Evolutionary conservation across 495 filamentous ascomycete species (phyloP).

Genomic region (Pyrenopolyporus hunteri): DNA sequence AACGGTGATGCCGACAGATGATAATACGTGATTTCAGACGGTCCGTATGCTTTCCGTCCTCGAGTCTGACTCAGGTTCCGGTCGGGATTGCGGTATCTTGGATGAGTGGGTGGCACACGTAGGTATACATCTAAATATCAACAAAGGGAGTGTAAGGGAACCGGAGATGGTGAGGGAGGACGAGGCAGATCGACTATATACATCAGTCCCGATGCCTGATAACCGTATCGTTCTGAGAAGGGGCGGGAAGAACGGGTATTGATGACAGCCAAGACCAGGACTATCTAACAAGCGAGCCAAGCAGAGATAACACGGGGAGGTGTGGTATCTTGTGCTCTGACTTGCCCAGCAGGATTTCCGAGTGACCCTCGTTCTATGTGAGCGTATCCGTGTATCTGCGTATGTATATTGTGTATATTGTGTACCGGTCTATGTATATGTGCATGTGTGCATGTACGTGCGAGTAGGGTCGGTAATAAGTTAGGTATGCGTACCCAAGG

Average conservation of each 20-base stretch:
- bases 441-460: too few relatives aligned
- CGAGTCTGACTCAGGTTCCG: too few relatives aligned
- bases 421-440: too few relatives aligned
- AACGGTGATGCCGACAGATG: slow-evolving; percentile 3
- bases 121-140: too few relatives aligned
- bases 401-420: too few relatives aligned
- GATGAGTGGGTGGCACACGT: too few relatives aligned
- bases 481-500: too few relatives aligned
- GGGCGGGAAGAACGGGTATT: slow-evolving; percentile 29
- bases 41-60: too few relatives aligned
- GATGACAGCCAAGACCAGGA: slow-evolving; percentile 33
- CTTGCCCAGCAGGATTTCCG: slow-evolving; percentile 27
- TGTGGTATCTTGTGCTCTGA: slow-evolving; percentile 22
- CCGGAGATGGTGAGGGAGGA: neutral
- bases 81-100: too few relatives aligned
- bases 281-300: slow-evolving; percentile 28
- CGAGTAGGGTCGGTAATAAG: too few relatives aligned
- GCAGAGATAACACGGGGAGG: slow-evolving; percentile 23
- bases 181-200: neutral
- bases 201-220: neutral
- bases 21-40: slow-evolving; percentile 3
- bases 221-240: slow-evolving; percentile 4
- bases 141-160: too few relatives aligned
- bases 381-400: slow-evolving; percentile 4
- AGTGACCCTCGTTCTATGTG: slow-evolving; percentile 18